A percentile compares a stretch with the other conserved stretches of the same genome.
phyloP scores from a whole-genome alignment of 352 stramenopile genomes.

The Phytophthora multivora region DNA sequence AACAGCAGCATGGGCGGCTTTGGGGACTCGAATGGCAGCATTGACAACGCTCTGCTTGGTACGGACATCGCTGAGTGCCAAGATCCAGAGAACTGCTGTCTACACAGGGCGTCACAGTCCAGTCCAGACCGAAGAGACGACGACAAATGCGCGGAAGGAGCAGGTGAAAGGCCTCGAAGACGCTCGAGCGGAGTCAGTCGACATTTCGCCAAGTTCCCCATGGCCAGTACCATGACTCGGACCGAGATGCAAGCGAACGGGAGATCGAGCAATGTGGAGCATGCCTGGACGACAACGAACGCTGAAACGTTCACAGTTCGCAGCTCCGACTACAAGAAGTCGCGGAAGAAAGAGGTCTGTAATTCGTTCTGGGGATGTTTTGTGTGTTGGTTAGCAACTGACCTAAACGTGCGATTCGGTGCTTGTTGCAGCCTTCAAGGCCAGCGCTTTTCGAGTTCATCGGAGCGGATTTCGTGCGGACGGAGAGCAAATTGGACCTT shows the following conservation, averaged over 20 bases:
- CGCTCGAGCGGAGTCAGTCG: constrained; percentile 18
- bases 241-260: constrained; percentile 54
- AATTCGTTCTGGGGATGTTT: not conserved
- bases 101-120: constrained; percentile 45
- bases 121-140: constrained; percentile 2
- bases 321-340: constrained; percentile 83
- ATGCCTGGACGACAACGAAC: constrained; percentile 53
- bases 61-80: constrained; percentile 42
- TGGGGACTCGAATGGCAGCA: constrained; percentile 5
- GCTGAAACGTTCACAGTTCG: constrained; percentile 75
- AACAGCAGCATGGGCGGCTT: constrained; percentile 15
- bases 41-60: constrained; percentile 24
- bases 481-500: constrained; percentile 71
- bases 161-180: not conserved
- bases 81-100: constrained; percentile 54
- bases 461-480: constrained; percentile 73
- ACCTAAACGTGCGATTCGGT: not conserved
- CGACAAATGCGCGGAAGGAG: constrained; percentile 1
- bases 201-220: constrained; percentile 49
- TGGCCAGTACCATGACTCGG: constrained; percentile 61
- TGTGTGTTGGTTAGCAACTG: not conserved
- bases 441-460: constrained; percentile 81
- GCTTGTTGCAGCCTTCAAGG: constrained; percentile 43
- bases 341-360: constrained; percentile 74
- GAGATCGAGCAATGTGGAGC: constrained; percentile 54